Base-by-base conservation (phyloP, 257 asterid species). In the Linderniella brevidens region DNA sequence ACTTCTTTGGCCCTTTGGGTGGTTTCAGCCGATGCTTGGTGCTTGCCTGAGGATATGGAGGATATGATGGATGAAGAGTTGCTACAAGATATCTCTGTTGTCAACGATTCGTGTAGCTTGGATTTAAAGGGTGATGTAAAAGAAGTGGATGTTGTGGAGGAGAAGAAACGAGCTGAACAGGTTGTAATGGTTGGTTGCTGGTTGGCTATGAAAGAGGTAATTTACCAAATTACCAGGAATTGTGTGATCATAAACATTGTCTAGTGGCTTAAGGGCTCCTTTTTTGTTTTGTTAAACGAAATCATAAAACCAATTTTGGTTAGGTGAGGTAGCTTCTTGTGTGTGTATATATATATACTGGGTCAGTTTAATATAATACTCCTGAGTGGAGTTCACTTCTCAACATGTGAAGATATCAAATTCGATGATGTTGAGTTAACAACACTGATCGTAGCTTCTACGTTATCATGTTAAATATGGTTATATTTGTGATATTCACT, bases 121-220 rank as follows among this genome's bases (percentile, higher is more conserved):
- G 61, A 64, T 18, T 54, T 53, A 41, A 77, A 57, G 49, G 64
- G 58, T 57, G 79, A 71, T 56, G 65, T 37, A 39, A 60, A 69
- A 57, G 71, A 14, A 56, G 45, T 60, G 11, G 60, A 62, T 57
- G 41, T 13, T 41, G 56, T 15, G 49, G 80, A 49, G 59, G 92
- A 74, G 53, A 54, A 17, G 50, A 53, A 74, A 61, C 71, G 71
- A 11, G 68, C 90, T 5, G 94, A 74, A 25, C 98, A 88, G 69
- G 73, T 77, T 50, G 86, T 88, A 49, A 80, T 88, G 98, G 95
- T 88, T 70, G 94, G 98, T 64, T 84, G 95, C 73, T 88, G 98
- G 98, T 95, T 88, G 65, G 95, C 95, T 35, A 88, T 88, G 98
- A 88, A 88, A 75, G 98, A 88, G 95, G 98, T 84, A 65, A 17